phyloP scores from a whole-genome alignment of 2,329 filamentous ascomycete species.

The Aureobasidium sp. region DNA sequence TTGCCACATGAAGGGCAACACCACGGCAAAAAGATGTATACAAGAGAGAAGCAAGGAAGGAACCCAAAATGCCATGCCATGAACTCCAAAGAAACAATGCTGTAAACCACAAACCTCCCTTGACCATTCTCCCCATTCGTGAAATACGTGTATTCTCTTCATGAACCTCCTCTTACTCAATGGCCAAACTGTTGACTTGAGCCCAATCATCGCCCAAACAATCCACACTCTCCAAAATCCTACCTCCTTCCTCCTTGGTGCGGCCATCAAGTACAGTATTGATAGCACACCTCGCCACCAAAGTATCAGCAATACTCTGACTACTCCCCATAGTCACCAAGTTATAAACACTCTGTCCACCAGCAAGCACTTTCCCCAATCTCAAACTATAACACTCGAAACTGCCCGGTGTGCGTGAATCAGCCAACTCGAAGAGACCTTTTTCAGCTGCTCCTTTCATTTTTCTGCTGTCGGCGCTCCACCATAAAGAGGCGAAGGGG shows the following conservation, averaged over 20 bases:
- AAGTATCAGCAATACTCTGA: conserved; percentile 27
- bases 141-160: not conserved
- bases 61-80: not conserved
- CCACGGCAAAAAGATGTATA: not conserved
- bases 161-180: not conserved
- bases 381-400: conserved; percentile 31
- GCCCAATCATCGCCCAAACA: conserved; percentile 32
- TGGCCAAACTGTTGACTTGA: conserved; percentile 23
- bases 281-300: conserved; percentile 27
- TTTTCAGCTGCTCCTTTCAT: conserved; percentile 34
- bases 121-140: not conserved
- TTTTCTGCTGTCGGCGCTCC: conserved; percentile 27
- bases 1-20: not conserved
- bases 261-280: conserved; percentile 26
- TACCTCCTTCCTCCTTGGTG: conserved; percentile 24
- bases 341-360: conserved; percentile 28
- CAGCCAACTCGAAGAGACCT: conserved; percentile 28
- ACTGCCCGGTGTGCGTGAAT: conserved; percentile 25
- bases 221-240: conserved; percentile 31
- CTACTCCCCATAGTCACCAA: conserved; percentile 26
- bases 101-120: not conserved
- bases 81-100: not conserved
- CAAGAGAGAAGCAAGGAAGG: not conserved
- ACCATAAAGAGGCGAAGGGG: conserved; percentile 33
- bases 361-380: conserved; percentile 27